phyloP scores from a whole-genome alignment of 2,329 filamentous ascomycete species.

The Beauveria rudraprayagi region DNA sequence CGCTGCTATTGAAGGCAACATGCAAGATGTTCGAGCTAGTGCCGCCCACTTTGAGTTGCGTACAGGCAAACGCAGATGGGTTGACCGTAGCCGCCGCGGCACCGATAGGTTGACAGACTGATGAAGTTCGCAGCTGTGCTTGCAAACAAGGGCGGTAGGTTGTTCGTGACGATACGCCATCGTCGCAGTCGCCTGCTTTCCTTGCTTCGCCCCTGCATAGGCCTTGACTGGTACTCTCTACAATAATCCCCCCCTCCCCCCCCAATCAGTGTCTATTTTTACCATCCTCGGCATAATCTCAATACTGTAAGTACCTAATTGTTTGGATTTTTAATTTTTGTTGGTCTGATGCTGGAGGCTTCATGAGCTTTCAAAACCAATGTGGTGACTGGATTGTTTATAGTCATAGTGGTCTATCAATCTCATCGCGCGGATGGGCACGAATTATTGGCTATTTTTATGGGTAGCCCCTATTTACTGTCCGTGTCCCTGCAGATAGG shows the following conservation, averaged over 20 bases:
- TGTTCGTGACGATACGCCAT: no score
- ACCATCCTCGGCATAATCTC: background rate
- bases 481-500: no score
- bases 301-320: background rate
- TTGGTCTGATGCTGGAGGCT: background rate
- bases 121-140: background rate
- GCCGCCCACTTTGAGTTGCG: slow-evolving; percentile 86
- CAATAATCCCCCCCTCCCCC: background rate
- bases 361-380: background rate
- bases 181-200: no score
- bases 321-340: background rate
- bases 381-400: no score
- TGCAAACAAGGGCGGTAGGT: no score
- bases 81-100: slow-evolving; percentile 42
- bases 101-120: background rate
- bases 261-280: background rate
- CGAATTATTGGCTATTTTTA: no score
- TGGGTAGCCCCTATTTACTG: no score
- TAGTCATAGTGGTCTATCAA: no score
- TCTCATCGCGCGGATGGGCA: background rate
- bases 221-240: background rate
- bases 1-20: slow-evolving; percentile 67
- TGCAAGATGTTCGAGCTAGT: slow-evolving; percentile 64
- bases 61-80: slow-evolving; percentile 72
- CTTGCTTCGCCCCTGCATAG: no score